Conservation (phyloP, 352 stramenopile genomes). For the Phytophthora brassicae region DNA sequence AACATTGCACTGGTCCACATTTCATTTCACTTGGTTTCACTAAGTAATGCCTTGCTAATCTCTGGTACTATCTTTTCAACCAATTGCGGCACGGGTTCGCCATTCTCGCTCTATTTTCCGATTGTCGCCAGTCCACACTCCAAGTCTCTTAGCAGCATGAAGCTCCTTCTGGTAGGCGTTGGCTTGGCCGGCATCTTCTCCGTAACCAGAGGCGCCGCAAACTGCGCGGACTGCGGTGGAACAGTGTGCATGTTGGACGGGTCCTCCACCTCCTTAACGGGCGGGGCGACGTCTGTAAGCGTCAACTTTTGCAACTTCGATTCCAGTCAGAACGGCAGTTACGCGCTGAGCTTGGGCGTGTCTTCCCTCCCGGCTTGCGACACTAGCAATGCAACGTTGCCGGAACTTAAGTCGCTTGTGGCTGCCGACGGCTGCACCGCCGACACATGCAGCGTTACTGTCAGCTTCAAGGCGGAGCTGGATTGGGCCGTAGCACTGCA, state of each 20-base stretch:
- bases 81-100: neutral
- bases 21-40: constrained; percentile 12
- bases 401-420: constrained; percentile 37
- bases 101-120: constrained; percentile 29
- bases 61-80: too few species aligned
- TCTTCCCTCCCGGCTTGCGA: constrained; percentile 55
- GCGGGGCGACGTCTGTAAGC: constrained; percentile 40
- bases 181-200: constrained; percentile 7
- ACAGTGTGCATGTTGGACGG: constrained; percentile 64
- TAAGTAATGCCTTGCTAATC: too few species aligned
- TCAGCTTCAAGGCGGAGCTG: constrained; percentile 44
- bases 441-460: constrained; percentile 54
- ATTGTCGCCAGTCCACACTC: constrained; percentile 9
- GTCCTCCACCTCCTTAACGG: constrained; percentile 32
- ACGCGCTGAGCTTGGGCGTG: constrained; percentile 47
- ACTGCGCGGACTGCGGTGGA: constrained; percentile 55
- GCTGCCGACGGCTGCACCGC: constrained; percentile 38
- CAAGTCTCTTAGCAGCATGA: constrained; percentile 18
- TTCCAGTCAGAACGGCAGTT: constrained; percentile 27
- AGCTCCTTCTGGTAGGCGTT: constrained; percentile 15
- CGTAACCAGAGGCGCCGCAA: constrained; percentile 31
- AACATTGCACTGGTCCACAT: constrained; percentile 1
- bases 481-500: constrained; percentile 74
- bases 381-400: constrained; percentile 36
- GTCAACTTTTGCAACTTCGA: constrained; percentile 79